Conservation (phyloP, 202 grass and related monocot genomes). For the Setaria italica region DNA sequence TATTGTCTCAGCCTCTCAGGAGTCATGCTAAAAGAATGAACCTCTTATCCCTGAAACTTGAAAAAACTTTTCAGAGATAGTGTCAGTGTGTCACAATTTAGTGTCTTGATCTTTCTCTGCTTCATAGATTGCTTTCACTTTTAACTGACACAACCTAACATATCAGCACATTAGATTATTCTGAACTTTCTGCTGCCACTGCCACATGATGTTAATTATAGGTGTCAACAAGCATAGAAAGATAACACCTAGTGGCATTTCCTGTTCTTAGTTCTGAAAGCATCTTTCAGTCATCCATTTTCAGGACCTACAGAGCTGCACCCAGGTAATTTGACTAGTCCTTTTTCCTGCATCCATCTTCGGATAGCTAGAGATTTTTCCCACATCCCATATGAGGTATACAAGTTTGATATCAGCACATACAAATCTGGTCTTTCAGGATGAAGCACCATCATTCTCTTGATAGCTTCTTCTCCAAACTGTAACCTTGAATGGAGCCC, state of each 20-base stretch:
- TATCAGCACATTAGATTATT: background rate
- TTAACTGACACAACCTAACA: background rate
- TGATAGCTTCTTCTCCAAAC: slow-evolving; percentile 65
- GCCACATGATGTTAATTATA: background rate
- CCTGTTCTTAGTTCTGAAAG: background rate
- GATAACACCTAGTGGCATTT: background rate
- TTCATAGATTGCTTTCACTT: background rate
- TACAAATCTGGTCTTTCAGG: slow-evolving; percentile 64
- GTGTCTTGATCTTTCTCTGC: background rate
- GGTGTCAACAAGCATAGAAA: background rate
- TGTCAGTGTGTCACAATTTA: background rate
- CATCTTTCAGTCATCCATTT: slow-evolving; percentile 48
- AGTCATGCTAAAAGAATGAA: background rate
- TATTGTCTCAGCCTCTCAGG: background rate
- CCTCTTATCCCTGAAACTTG: background rate
- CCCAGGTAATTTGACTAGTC: slow-evolving; percentile 65
- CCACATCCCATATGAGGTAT: slow-evolving; percentile 68
- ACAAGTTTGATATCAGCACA: slow-evolving; percentile 74
- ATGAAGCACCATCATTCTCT: slow-evolving; percentile 48
- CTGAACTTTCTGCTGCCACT: background rate
- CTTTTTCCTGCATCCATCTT: slow-evolving; percentile 63
- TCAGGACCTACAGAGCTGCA: slow-evolving; percentile 55
- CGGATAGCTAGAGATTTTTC: slow-evolving; percentile 62
- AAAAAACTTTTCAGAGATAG: background rate
- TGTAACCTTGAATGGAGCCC: slow-evolving; percentile 56